Percentiles rank a stretch among this genome's conserved stretches.
These are phyloP conservation scores for Irineochytrium annulatum DNA, from an alignment of 192 early-diverging fungal species.

Conservation along the genomic window DNA sequence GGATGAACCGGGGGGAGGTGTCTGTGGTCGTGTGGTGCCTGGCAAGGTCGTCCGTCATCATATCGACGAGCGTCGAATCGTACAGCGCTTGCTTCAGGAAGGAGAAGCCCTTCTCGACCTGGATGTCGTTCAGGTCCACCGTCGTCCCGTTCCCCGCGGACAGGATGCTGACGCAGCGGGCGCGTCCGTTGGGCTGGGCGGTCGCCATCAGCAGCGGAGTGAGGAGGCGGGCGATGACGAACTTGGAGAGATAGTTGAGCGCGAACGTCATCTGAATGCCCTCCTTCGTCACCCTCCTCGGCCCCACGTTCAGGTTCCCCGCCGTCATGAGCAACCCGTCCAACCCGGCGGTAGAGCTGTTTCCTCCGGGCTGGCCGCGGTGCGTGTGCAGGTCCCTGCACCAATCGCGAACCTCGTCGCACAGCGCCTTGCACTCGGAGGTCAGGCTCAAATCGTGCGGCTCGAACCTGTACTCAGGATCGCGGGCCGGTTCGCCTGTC, in stretches of 20 bases:
- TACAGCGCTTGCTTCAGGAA: constrained; percentile 11
- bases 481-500: background rate
- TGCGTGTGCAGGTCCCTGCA: background rate
- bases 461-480: background rate
- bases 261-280: constrained; percentile 20
- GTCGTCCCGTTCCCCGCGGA: background rate
- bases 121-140: constrained; percentile 16
- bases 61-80: constrained; percentile 9
- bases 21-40: background rate
- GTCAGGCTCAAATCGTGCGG: constrained; percentile 1
- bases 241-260: constrained; percentile 22
- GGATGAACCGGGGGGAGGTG: constrained; percentile 12
- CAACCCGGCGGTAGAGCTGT: constrained; percentile 7
- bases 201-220: constrained; percentile 4
- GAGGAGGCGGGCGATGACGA: constrained; percentile 4
- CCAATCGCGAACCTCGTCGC: background rate
- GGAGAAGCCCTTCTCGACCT: constrained; percentile 11
- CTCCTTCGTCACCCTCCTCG: background rate
- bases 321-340: constrained; percentile 14
- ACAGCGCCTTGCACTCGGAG: background rate
- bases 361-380: background rate
- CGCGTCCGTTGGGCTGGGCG: background rate
- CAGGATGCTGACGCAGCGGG: constrained; percentile 13
- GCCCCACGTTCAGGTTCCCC: constrained; percentile 17
- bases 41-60: constrained; percentile 13